Base-by-base conservation (phyloP, 306 rosid species). In the Acacia melanoxylon region DNA sequence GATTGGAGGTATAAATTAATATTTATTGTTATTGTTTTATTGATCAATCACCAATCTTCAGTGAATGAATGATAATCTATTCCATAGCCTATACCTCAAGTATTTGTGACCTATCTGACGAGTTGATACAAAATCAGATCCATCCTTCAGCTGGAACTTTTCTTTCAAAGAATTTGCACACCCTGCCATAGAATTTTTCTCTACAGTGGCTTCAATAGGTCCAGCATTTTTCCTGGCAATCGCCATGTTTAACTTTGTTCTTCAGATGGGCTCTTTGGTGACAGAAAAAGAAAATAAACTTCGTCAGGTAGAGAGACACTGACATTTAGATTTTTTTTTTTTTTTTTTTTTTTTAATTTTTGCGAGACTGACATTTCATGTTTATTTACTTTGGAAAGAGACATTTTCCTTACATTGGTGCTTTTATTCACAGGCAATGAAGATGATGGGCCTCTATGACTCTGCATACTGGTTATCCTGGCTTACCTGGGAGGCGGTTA, bases 391-490 rank as follows among this genome's bases (percentile, higher is more conserved):
- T 27, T 59, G 24, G 42, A 72, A 74, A 58, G 58, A 76, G 66
- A 54, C 35, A 13, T 24, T 19, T 78, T 65, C 29, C 61, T 51
- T 72, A 7, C 22, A 73, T 54, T 51, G 49, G 58, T 44, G n/a
- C 79, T 68, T 52, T 76, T 71, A 63, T 83, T 80, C 65, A 46
- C 87, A 95, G 99, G 92, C 97, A 76, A 95, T 95, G 99, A 77
- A 80, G 17, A 89, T 95, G 91, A 95, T 95, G 98, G 99, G 99
- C 72, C 94, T 95, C 62, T 95, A 87, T 29, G 99, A 95, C 81
- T 83, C 91, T 72, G 97, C 98, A 31, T 95, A 95, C 85, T 95
- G 99, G 97, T 76, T 91, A 58, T 93, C 99, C 54, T 95, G 98
- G 98, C 88, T 95, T 78, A 73, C 91, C 31, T 95, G 98, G 99